Conservation (phyloP, 2,329 filamentous ascomycete species). For the Sclerotiophoma versabilis region DNA sequence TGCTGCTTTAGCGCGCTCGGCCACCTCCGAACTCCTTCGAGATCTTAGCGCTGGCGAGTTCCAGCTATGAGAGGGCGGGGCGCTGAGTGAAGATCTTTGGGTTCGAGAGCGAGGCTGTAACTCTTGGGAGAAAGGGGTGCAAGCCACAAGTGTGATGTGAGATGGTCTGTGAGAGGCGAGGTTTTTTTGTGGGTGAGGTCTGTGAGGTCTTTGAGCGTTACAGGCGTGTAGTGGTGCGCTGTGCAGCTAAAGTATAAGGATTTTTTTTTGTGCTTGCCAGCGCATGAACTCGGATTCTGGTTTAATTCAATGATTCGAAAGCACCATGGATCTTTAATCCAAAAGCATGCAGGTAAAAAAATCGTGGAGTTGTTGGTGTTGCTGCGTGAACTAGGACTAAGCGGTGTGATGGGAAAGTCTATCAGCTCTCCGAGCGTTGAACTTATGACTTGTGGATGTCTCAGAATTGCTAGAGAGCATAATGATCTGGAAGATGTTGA, state of each 20-base stretch:
- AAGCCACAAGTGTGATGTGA: neutral
- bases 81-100: conserved; percentile 4
- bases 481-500: no score
- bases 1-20: conserved; percentile 14
- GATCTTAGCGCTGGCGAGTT: neutral
- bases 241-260: neutral
- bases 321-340: neutral
- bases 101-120: conserved; percentile 13
- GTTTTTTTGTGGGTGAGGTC: neutral
- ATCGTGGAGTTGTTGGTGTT: neutral
- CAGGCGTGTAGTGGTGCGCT: neutral
- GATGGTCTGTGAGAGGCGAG: neutral
- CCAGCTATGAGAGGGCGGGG: neutral
- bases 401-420: conserved; percentile 4
- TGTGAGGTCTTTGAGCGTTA: neutral
- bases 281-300: neutral
- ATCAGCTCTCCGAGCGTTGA: neutral
- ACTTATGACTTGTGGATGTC: neutral
- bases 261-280: neutral
- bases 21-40: conserved; percentile 3
- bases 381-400: neutral
- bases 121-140: neutral
- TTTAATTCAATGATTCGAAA: neutral
- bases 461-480: neutral
- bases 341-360: neutral